Percentiles rank a stretch among this genome's conserved stretches.
Conservation (phyloP, 176 grass and related monocot species). For the Carex scoparia region DNA sequence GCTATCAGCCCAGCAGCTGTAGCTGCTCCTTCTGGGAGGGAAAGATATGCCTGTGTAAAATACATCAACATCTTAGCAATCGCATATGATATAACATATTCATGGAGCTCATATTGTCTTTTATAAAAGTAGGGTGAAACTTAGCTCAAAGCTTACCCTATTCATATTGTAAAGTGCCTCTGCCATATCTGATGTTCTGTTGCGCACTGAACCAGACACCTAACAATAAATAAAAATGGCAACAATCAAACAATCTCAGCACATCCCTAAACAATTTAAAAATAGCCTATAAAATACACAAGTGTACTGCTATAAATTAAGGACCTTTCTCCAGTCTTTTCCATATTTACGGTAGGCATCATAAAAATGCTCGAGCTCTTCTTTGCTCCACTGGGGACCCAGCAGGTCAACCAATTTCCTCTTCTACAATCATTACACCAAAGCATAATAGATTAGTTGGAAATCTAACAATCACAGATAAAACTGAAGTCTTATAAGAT, state of each 20-base stretch:
- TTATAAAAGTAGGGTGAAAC: constrained; percentile 11
- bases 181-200: constrained; percentile 91
- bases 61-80: constrained; percentile 18
- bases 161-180: constrained; percentile 97
- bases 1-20: constrained; percentile 88
- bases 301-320: neutral
- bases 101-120: neutral
- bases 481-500: constrained; percentile 2
- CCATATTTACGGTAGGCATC: constrained; percentile 86
- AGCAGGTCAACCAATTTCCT: constrained; percentile 88
- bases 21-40: constrained; percentile 86
- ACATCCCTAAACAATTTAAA: neutral
- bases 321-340: constrained; percentile 97
- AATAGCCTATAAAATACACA: constrained; percentile 13
- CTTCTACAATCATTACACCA: constrained; percentile 52
- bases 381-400: constrained; percentile 93
- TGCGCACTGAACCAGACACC: constrained; percentile 59
- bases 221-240: constrained; percentile 37
- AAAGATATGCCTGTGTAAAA: constrained; percentile 88
- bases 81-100: neutral
- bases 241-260: constrained; percentile 4
- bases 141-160: constrained; percentile 46
- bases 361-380: constrained; percentile 92
- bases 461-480: neutral
- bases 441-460: constrained; percentile 21